These are phyloP conservation scores for Rheum nobile DNA, from an alignment of 148 eudicot genomes.

Conservation along the genomic window DNA sequence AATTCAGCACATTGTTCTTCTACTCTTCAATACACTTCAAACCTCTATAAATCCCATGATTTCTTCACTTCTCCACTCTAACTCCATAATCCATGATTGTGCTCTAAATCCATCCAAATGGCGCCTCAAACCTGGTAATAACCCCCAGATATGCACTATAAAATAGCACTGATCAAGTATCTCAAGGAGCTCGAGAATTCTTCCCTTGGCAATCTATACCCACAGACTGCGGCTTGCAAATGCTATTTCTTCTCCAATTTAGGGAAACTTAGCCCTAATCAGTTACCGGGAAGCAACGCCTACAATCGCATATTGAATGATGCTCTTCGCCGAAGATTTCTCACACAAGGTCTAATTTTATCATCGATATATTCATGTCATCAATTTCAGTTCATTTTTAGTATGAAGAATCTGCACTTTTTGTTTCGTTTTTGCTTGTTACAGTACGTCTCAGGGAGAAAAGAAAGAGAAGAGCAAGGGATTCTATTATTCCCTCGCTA, in stretches of 20 bases:
- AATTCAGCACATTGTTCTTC: no score
- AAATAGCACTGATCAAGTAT: no score
- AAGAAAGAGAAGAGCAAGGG: constrained; percentile 23
- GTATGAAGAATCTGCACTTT: background rate
- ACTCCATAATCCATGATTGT: no score
- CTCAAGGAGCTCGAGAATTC: constrained; percentile 64
- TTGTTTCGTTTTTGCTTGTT: no score
- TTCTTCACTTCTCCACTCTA: no score
- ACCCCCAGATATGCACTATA: no score
- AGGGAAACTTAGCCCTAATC: constrained; percentile 35
- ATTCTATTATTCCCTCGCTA: background rate
- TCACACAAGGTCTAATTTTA: constrained; percentile 58
- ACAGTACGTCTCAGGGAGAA: constrained; percentile 59
- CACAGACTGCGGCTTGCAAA: constrained; percentile 52
- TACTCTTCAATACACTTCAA: no score
- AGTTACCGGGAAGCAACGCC: constrained; percentile 9
- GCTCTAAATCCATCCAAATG: no score
- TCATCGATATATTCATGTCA: background rate
- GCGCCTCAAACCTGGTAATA: no score
- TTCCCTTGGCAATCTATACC: constrained; percentile 40
- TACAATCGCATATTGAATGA: constrained; percentile 41
- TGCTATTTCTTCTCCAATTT: constrained; percentile 67
- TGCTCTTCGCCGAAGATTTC: constrained; percentile 74
- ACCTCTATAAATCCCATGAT: no score
- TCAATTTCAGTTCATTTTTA: background rate